phyloP scores from a whole-genome alignment of 345 rosid genomes.

The Turritis glabra region DNA sequence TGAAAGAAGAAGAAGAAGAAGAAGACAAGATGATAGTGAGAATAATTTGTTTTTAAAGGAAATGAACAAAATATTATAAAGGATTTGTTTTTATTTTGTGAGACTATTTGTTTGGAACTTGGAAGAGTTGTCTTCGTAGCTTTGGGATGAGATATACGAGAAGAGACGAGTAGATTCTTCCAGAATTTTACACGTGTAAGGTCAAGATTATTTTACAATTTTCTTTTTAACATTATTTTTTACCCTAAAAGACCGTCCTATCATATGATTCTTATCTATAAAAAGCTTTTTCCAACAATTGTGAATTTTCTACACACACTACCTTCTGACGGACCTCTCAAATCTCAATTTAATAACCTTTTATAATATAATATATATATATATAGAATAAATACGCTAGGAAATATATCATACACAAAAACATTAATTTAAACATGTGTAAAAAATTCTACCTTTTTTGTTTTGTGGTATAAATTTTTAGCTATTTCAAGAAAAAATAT shows the following conservation, averaged over 20 bases:
- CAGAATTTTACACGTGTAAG: slow-evolving; percentile 18
- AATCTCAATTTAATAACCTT: too few species aligned
- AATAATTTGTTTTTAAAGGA: background rate
- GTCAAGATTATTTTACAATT: background rate
- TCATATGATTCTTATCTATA: too few species aligned
- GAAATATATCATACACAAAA: too few species aligned
- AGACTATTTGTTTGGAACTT: slow-evolving; percentile 15
- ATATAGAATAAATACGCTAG: too few species aligned
- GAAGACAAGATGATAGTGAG: background rate
- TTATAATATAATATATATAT: too few species aligned
- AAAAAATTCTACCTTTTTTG: background rate
- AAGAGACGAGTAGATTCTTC: slow-evolving; percentile 21
- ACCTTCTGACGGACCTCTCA: too few species aligned
- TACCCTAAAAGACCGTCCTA: too few species aligned
- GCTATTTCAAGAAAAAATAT: too few species aligned
- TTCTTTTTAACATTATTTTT: background rate
- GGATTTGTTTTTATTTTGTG: background rate
- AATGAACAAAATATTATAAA: background rate
- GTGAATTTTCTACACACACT: too few species aligned
- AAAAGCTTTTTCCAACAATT: background rate
- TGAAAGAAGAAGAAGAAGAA: background rate
- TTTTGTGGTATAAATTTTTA: background rate
- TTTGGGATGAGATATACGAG: background rate
- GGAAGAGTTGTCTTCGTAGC: slow-evolving; percentile 2
- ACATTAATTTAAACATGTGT: background rate